Percentiles rank a stretch among this genome's conserved stretches.
phyloP scores from a whole-genome alignment of 2,329 filamentous ascomycete genomes.

The Calonectria naviculata region DNA sequence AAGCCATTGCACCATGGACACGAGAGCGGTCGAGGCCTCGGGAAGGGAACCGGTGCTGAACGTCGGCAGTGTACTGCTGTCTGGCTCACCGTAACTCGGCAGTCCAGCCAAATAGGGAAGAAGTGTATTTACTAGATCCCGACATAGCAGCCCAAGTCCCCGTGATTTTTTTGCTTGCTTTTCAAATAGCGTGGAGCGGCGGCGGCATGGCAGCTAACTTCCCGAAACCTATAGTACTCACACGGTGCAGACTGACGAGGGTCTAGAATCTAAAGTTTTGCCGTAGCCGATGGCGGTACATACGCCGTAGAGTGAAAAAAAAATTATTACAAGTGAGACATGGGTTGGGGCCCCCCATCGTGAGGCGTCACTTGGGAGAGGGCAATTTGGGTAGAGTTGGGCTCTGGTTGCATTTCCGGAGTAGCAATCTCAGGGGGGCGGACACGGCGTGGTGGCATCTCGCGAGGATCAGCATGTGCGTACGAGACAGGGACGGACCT shows the following conservation, averaged over 20 bases:
- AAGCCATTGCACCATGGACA: slow-evolving; percentile 27
- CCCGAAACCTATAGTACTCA: slow-evolving; percentile 2
- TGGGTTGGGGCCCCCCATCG: neutral
- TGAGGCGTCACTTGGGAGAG: neutral
- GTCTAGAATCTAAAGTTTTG: neutral
- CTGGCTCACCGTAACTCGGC: neutral
- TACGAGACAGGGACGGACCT: slow-evolving; percentile 4
- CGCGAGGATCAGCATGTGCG: neutral
- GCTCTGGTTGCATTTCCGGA: neutral
- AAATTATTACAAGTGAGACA: neutral
- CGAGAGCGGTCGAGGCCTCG: slow-evolving; percentile 4
- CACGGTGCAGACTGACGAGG: neutral
- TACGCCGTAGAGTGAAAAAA: neutral
- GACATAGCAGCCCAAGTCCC: neutral
- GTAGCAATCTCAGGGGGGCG: neutral
- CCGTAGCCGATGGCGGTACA: neutral
- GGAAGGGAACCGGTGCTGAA: neutral
- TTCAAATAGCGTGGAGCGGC: neutral
- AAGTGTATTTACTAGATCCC: neutral
- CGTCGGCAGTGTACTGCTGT: neutral
- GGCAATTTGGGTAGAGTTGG: slow-evolving; percentile 8
- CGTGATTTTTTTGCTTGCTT: neutral
- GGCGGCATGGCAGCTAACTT: neutral
- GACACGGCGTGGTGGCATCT: neutral
- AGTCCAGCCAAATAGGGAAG: neutral